A percentile compares a stretch with the other conserved stretches of the same genome.
phyloP scores from a whole-genome alignment of 164 flowering plant genomes.

The Annona cherimola region DNA sequence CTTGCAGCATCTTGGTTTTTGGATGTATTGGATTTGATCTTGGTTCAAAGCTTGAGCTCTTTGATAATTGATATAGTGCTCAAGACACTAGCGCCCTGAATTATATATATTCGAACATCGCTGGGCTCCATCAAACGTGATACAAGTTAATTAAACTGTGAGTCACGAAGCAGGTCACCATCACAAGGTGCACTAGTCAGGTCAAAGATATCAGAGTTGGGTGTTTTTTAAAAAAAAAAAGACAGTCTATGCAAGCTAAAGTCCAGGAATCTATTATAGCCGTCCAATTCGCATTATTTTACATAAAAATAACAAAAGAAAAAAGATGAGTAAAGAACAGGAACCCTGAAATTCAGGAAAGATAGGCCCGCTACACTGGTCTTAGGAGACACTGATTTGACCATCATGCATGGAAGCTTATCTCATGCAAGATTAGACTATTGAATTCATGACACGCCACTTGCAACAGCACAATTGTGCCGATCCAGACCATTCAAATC shows the following conservation, averaged over 20 bases:
- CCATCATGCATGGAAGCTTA: conserved; percentile 8
- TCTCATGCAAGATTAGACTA: background rate
- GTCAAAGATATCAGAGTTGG: background rate
- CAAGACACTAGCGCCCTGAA: too few relatives aligned
- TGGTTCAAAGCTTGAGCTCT: too few relatives aligned
- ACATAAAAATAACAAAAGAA: background rate
- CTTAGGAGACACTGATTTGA: conserved; percentile 25
- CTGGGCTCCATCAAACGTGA: too few relatives aligned
- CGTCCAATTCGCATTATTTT: background rate
- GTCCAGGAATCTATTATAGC: background rate
- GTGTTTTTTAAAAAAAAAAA: background rate
- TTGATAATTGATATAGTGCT: too few relatives aligned
- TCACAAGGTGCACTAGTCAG: background rate
- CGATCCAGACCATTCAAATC: background rate
- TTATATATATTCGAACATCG: too few relatives aligned
- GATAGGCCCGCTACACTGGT: conserved; percentile 7
- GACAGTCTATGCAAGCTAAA: background rate
- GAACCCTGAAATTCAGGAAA: conserved; percentile 28
- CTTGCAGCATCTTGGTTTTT: too few relatives aligned
- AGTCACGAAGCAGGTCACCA: background rate
- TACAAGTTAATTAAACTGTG: background rate
- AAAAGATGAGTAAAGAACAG: background rate
- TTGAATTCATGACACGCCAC: background rate
- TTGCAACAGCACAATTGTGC: background rate
- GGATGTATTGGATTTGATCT: too few relatives aligned